phyloP scores from a whole-genome alignment of 139 green algal genomes.

The Medakamo hakoo region DNA sequence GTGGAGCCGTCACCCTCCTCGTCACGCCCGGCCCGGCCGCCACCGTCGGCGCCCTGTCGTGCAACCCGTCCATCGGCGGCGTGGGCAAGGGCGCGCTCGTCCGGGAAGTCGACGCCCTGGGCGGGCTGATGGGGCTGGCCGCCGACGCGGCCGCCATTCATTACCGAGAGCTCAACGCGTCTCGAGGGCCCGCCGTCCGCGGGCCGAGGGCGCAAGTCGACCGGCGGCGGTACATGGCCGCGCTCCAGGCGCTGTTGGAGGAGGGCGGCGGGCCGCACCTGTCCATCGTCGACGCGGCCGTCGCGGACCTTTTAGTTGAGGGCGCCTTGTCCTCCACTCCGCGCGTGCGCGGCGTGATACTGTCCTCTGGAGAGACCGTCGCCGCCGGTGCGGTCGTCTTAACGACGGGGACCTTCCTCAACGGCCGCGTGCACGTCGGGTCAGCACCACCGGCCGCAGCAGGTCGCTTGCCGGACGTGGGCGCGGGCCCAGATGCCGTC shows the following conservation, averaged over 20 bases:
- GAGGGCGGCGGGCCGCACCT: conserved; percentile 6
- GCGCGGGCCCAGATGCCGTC: background rate
- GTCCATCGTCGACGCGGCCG: conserved; percentile 25
- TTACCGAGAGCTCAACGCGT: conserved; percentile 39
- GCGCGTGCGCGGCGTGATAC: conserved; percentile 15
- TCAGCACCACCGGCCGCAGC: conserved; percentile 16
- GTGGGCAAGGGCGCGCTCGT: conserved; percentile 42
- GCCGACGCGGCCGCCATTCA: conserved; percentile 39
- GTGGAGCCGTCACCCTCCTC: conserved; percentile 26
- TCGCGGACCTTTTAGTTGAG: conserved; percentile 27
- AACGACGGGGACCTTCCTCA: conserved; percentile 38
- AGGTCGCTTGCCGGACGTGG: conserved; percentile 17
- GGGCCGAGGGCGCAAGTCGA: conserved; percentile 46
- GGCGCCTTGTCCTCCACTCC: background rate
- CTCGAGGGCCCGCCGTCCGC: conserved; percentile 33
- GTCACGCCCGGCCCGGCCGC: conserved; percentile 22
- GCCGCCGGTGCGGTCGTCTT: conserved; percentile 21
- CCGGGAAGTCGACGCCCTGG: conserved; percentile 38
- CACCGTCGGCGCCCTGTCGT: conserved; percentile 39
- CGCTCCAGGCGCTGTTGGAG: conserved; percentile 20
- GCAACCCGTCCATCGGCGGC: conserved; percentile 43
- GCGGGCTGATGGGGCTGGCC: conserved; percentile 31
- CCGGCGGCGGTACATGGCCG: conserved; percentile 30
- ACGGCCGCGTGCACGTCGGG: conserved; percentile 31
- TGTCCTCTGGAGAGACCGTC: conserved; percentile 20